phyloP scores from a whole-genome alignment of 2,329 filamentous ascomycete species.

The Pseudogymnoascus sp. region DNA sequence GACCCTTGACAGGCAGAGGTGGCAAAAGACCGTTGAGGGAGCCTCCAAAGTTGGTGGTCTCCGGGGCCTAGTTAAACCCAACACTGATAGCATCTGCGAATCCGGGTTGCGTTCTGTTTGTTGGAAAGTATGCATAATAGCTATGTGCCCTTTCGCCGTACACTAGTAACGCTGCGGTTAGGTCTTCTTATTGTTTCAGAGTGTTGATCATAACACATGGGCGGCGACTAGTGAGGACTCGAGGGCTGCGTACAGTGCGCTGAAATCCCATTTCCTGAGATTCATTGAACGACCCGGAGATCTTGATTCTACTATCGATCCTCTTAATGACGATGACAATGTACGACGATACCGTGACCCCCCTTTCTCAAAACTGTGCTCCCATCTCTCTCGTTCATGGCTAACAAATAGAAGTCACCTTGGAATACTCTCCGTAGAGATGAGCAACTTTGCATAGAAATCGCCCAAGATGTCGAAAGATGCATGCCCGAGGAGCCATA shows the following conservation, averaged over 20 bases:
- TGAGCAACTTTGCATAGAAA: conserved; percentile 76
- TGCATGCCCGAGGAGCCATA: conserved; percentile 84
- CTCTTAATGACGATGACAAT: conserved; percentile 70
- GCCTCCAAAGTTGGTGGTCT: conserved; percentile 53
- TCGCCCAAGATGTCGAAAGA: conserved; percentile 86
- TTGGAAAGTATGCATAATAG: conserved; percentile 63
- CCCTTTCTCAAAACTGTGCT: not conserved
- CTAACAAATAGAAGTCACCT: conserved; percentile 62
- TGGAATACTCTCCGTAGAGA: conserved; percentile 85
- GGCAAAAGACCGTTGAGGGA: conserved; percentile 55
- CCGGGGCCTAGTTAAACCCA: conserved; percentile 55
- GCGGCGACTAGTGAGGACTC: conserved; percentile 56
- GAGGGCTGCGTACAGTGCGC: conserved; percentile 64
- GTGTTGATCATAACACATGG: conserved; percentile 60
- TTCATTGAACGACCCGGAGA: conserved; percentile 81
- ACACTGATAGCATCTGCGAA: conserved; percentile 54
- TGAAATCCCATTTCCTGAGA: conserved; percentile 67
- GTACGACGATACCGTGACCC: conserved; percentile 31
- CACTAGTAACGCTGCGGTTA: conserved; percentile 30
- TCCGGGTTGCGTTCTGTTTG: conserved; percentile 76
- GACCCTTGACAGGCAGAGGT: conserved; percentile 50
- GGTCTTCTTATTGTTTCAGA: conserved; percentile 74
- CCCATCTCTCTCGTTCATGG: conserved; percentile 18
- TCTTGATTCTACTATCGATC: conserved; percentile 67
- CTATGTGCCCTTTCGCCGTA: not conserved